A percentile compares a stretch with the other conserved stretches of the same genome.
Evolutionary conservation across 495 filamentous ascomycete genomes (phyloP).

Genomic region (Talaromyces ruber): DNA sequence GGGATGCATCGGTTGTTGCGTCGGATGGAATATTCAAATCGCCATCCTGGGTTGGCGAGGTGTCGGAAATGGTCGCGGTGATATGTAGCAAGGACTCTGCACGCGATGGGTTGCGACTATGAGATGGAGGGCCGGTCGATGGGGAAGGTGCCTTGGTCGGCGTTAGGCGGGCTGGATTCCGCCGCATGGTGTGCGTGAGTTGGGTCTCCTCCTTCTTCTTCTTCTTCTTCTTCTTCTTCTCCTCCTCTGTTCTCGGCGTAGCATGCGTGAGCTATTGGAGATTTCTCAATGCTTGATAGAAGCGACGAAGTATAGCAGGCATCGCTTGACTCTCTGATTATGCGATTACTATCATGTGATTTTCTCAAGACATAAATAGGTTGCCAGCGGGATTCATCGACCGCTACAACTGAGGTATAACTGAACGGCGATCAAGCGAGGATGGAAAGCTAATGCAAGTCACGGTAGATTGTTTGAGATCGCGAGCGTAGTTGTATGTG

Average conservation of each 20-base stretch:
- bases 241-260: background rate
- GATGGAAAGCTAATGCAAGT: background rate
- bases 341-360: background rate
- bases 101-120: conserved; percentile 9
- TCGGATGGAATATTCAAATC: background rate
- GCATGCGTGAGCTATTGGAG: conserved; percentile 1
- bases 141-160: conserved; percentile 31
- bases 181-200: conserved; percentile 4
- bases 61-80: background rate
- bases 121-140: conserved; percentile 17
- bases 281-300: background rate
- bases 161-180: conserved; percentile 19
- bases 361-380: background rate
- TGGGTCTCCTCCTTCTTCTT: background rate
- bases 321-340: background rate
- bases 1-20: background rate
- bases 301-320: background rate
- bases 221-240: background rate
- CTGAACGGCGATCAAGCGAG: background rate
- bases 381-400: background rate
- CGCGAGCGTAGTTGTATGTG: background rate
- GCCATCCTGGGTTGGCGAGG: background rate
- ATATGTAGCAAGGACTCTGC: conserved; percentile 3
- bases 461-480: background rate
- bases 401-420: background rate